phyloP scores from a whole-genome alignment of 2,329 filamentous ascomycete genomes.

The Venturia asperata region DNA sequence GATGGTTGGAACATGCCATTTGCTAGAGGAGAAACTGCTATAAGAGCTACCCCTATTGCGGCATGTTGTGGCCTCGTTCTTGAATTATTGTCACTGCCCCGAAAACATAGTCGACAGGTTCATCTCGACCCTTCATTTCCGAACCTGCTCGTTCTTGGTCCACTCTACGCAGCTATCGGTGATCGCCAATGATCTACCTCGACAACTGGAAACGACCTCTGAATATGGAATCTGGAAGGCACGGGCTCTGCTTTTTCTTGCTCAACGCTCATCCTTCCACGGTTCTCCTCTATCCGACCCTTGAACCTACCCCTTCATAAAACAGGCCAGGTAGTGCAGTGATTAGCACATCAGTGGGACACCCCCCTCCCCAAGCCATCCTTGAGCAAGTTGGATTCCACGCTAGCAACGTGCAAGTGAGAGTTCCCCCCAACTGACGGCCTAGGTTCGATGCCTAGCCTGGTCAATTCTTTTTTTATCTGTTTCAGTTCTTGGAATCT shows the following conservation, averaged over 20 bases:
- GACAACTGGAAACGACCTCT: neutral
- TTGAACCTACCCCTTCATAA: neutral
- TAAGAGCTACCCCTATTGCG: too few relatives aligned
- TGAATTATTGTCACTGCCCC: too few relatives aligned
- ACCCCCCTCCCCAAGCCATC: neutral
- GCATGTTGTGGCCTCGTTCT: too few relatives aligned
- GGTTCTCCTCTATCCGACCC: neutral
- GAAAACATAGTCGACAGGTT: neutral
- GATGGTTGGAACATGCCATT: too few relatives aligned
- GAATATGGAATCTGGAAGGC: neutral
- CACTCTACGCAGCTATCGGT: neutral
- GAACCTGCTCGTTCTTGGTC: neutral
- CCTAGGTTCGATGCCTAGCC: constrained; percentile 2
- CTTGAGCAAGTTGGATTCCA: neutral
- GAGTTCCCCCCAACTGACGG: neutral
- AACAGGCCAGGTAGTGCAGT: neutral
- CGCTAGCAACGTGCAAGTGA: neutral
- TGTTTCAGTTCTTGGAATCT: neutral
- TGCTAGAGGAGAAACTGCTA: neutral
- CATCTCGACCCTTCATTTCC: neutral
- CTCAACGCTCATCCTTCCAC: neutral
- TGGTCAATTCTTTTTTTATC: neutral
- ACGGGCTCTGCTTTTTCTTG: neutral
- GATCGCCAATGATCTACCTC: neutral
- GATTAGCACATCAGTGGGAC: neutral